These are phyloP conservation scores for Fusarium verrucosum DNA, from an alignment of 2,329 filamentous ascomycete genomes.

Conservation along the genomic window DNA sequence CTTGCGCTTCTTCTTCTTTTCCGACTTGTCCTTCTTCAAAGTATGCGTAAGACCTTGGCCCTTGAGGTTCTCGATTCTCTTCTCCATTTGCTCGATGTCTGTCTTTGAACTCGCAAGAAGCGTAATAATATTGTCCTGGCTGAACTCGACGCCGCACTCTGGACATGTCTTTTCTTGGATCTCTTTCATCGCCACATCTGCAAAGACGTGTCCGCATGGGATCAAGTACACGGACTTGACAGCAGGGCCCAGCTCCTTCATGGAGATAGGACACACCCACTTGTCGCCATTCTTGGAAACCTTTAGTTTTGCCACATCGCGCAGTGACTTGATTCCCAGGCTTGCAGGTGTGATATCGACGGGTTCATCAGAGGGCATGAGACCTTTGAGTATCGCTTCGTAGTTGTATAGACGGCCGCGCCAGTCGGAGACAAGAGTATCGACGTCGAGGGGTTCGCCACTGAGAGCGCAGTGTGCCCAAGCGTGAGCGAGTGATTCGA, in stretches of 20 bases:
- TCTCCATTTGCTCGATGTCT: constrained; percentile 74
- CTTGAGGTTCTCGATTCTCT: constrained; percentile 73
- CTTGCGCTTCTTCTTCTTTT: constrained; percentile 76
- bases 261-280: constrained; percentile 87
- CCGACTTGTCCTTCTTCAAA: constrained; percentile 79
- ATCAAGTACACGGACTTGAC: constrained; percentile 89
- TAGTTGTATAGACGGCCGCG: constrained; percentile 93
- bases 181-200: constrained; percentile 84
- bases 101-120: constrained; percentile 77
- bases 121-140: constrained; percentile 78
- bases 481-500: constrained; percentile 84
- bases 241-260: constrained; percentile 82
- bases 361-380: constrained; percentile 69
- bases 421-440: constrained; percentile 84
- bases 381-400: constrained; percentile 78
- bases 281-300: constrained; percentile 66
- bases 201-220: constrained; percentile 94
- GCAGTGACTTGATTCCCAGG: constrained; percentile 77
- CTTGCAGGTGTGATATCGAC: constrained; percentile 56
- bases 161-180: constrained; percentile 71
- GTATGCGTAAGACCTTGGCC: constrained; percentile 82
- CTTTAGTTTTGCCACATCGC: constrained; percentile 87
- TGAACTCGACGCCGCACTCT: constrained; percentile 80
- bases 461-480: constrained; percentile 93
- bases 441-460: constrained; percentile 72